phyloP scores from a whole-genome alignment of 768 basidiomycete genomes.

The Suillus bovinus region DNA sequence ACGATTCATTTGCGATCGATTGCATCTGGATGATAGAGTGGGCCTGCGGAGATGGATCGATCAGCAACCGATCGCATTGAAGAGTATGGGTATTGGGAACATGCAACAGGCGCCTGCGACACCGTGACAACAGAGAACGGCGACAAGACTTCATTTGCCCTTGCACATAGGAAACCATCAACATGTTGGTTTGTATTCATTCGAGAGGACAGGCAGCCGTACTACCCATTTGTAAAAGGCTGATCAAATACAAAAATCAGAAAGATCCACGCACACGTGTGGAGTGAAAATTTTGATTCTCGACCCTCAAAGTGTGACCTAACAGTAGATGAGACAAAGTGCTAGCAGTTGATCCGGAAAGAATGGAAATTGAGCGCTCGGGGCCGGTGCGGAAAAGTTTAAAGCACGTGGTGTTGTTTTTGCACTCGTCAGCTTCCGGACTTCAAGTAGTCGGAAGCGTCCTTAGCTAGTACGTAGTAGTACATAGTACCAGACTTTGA shows the following conservation, averaged over 20 bases:
- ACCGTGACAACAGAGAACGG: neutral
- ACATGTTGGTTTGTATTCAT: neutral
- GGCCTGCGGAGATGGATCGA: neutral
- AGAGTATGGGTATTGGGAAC: neutral
- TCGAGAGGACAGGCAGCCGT: neutral
- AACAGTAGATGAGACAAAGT: neutral
- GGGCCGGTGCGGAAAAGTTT: neutral
- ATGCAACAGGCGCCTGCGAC: neutral
- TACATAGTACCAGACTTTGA: too few relatives aligned
- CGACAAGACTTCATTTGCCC: neutral
- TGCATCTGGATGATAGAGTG: too few relatives aligned
- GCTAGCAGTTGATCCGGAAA: neutral
- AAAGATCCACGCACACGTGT: neutral
- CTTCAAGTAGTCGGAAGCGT: too few relatives aligned
- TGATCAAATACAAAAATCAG: neutral
- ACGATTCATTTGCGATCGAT: too few relatives aligned
- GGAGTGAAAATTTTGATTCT: neutral
- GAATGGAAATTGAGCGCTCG: neutral
- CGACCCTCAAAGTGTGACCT: neutral
- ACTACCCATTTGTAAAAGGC: neutral
- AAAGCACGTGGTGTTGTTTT: neutral
- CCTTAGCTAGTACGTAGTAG: too few relatives aligned
- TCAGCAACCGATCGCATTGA: neutral
- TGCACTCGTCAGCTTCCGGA: too few relatives aligned
- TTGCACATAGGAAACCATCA: neutral